Evolutionary conservation across 495 filamentous ascomycete genomes (phyloP).

Genomic region (Penicillium bialowiezense): DNA sequence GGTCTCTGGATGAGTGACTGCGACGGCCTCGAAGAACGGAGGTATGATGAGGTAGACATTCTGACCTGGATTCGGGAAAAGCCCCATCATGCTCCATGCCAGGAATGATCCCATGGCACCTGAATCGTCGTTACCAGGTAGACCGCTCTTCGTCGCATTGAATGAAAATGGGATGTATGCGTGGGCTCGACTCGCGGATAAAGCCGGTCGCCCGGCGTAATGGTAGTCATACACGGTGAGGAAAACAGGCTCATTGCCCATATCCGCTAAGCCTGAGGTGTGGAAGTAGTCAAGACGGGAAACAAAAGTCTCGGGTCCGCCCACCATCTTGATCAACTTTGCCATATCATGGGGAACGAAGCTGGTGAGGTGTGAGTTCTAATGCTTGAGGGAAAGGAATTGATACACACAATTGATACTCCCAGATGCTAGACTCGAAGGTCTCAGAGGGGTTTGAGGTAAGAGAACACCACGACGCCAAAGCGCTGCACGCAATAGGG

Average conservation of each 20-base stretch:
- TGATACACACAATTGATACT: constrained; percentile 51
- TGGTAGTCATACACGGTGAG: constrained; percentile 70
- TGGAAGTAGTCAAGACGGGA: constrained; percentile 65
- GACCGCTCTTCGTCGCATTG: constrained; percentile 53
- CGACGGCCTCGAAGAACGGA: constrained; percentile 63
- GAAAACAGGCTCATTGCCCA: constrained; percentile 72
- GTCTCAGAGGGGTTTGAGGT: constrained; percentile 65
- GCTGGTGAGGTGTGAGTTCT: constrained; percentile 18
- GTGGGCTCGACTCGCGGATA: constrained; percentile 59
- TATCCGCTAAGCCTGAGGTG: constrained; percentile 61
- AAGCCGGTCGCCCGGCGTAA: constrained; percentile 64
- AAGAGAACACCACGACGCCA: constrained; percentile 57
- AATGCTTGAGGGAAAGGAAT: not conserved
- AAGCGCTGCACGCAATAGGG: constrained; percentile 61
- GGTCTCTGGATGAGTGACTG: constrained; percentile 58
- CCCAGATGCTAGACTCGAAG: constrained; percentile 70
- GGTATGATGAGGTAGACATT: constrained; percentile 71
- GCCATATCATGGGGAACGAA: constrained; percentile 72
- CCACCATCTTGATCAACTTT: constrained; percentile 55
- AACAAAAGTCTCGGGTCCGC: constrained; percentile 57
- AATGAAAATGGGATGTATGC: constrained; percentile 65
- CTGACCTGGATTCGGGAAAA: constrained; percentile 58
- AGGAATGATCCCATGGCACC: constrained; percentile 61
- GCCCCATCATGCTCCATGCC: constrained; percentile 58
- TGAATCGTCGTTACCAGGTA: constrained; percentile 68